Base-by-base conservation (phyloP, 352 stramenopile genomes). In the Globisporangium ultimum region DNA sequence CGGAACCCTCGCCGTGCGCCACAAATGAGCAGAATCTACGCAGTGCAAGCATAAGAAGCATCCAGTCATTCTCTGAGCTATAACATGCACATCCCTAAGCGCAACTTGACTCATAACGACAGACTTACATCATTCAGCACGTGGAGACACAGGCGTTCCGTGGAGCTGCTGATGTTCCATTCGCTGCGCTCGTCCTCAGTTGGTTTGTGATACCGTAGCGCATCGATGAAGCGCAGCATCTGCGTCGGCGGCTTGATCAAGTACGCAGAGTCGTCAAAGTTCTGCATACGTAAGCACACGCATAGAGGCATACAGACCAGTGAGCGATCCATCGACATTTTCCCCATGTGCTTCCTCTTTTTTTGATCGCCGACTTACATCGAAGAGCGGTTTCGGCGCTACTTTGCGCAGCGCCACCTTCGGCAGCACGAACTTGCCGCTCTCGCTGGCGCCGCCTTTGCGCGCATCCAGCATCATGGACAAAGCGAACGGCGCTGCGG, bases 181-280 rank as follows among this genome's bases (percentile, higher is more conserved):
- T 76, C 64, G 32, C 71, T 58, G 55, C 80, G 80, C 63, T 95
- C 86, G 24, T 86, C 72, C 4, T 68, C 45, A n/a, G 84, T 93
- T 7, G 86, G 86, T 32, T 90, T 91, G 63, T 95, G 86, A 58
- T 91, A 95, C n/a, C 86, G 81, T 58, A 95, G 64, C 9, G 71
- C 74, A 58, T 95, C 86, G 46, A 95, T 78, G 47, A 92, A 81
- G 53, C 86, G 84, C 77, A 95, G 76, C 74, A 88, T 87, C 56
- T 89, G 80, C 57, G 80, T 88, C 56, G 86, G 81, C 18, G 83
- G 61, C 50, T 88, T 89, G 24, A 91, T 77, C 49, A 76, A 53
- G 32, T 83, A 89, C 24, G 76, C 83, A n/a, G 66, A 62, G 14
- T 91, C 80, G 36, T 90, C 76, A 46, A 92, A 87, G 53, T 87